Evolutionary conservation across 768 basidiomycete species (phyloP), one percentile per base, ranked within the genome.

Genomic region (Basidioascus undulatus): DNA sequence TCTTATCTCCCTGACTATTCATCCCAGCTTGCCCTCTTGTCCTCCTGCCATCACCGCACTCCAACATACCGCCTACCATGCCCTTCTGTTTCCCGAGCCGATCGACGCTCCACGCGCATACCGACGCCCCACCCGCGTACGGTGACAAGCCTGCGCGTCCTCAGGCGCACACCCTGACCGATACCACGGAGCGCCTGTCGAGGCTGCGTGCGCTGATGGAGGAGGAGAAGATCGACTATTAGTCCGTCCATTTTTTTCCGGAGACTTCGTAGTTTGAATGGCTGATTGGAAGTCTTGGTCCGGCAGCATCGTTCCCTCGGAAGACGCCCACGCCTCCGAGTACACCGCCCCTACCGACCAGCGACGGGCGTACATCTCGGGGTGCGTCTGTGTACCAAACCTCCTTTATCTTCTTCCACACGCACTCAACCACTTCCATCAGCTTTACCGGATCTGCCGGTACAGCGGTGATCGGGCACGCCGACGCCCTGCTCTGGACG

Each of bases 361-460:
- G 13, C 27, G 45, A 20, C 19, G 21, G 26, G 30, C 23, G 20
- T 37, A 37, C 16, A 40, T 28, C 28, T 30, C 28, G 1, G 28
- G 43, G 43, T 40, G 16, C 13, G 43, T 40, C 3, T 39, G 10
- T 30, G 9, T 32, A 28, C 11, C 21, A 19, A 5, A 6, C 2
- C 24, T 16, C 18, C 32, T 10, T 25, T 19, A 33, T 37, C n/a
- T 19, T 24, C n/a, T 32, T 34, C 12, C 21, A 35, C 18, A 20
- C 13, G n/a, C 6, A 24, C 18, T 37, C 16, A 19, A 23, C 19
- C 37, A 16, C 38, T 35, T 19, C 16, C 27, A 31, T 20, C 37
- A 18, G 51, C 30, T 54, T 54, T 46, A 51, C 46, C 18, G 53
- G 53, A 15, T 49, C 48, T 0, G 45, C 53, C 0, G 49, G 50